A percentile compares a stretch with the other conserved stretches of the same genome.
These are phyloP conservation scores for Colletotrichum theobromicola DNA, from an alignment of 2,329 filamentous ascomycete genomes.

Conservation along the genomic window DNA sequence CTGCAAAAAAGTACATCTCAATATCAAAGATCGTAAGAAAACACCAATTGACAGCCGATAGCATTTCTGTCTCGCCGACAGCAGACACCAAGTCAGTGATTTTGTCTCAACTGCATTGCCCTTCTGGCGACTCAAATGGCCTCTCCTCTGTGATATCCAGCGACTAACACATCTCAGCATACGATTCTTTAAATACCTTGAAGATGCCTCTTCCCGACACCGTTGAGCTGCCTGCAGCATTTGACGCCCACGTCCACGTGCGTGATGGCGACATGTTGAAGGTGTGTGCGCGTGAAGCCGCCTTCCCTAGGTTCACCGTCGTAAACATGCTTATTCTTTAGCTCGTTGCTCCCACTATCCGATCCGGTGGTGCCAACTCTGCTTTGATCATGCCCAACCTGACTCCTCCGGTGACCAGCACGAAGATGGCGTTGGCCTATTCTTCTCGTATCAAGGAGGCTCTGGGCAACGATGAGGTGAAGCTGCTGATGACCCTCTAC, in stretches of 20 bases:
- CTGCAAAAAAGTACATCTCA: background rate
- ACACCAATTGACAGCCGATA: background rate
- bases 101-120: background rate
- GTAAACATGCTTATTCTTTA: background rate
- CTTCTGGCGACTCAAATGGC: background rate
- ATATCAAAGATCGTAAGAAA: background rate
- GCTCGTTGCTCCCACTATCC: conserved; percentile 54
- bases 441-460: conserved; percentile 63
- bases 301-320: background rate
- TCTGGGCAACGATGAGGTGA: conserved; percentile 45
- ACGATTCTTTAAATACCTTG: background rate
- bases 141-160: background rate
- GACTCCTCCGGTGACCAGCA: conserved; percentile 66
- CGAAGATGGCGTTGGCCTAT: conserved; percentile 70
- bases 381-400: conserved; percentile 62
- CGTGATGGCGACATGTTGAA: conserved; percentile 70
- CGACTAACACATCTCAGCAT: background rate
- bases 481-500: conserved; percentile 77
- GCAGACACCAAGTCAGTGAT: background rate
- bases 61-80: background rate
- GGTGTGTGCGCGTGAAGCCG: background rate
- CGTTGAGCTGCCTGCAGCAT: conserved; percentile 65
- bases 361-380: conserved; percentile 61
- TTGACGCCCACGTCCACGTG: conserved; percentile 75
- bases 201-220: conserved; percentile 17